phyloP scores from a whole-genome alignment of 805 yeast species.

The Pichia thaimueangensis region DNA sequence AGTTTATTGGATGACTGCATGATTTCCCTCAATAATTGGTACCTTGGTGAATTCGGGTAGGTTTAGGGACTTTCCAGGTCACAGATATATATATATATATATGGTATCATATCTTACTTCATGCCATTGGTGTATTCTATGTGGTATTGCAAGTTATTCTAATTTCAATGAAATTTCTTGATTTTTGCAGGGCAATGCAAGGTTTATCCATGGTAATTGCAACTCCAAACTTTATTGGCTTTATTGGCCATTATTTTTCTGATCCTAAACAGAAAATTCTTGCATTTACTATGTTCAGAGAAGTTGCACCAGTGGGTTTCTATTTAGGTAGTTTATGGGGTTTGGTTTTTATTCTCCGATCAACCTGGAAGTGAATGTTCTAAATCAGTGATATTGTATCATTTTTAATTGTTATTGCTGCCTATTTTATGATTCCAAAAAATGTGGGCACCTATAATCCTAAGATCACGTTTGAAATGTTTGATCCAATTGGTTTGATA shows the following conservation, averaged over 20 bases:
- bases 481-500: slow-evolving; percentile 49
- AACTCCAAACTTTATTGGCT: slow-evolving; percentile 56
- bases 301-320: slow-evolving; percentile 59
- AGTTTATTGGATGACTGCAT: slow-evolving; percentile 63
- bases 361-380: slow-evolving; percentile 59
- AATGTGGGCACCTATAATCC: slow-evolving; percentile 16
- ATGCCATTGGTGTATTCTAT: slow-evolving; percentile 50
- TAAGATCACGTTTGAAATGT: slow-evolving; percentile 15
- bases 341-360: slow-evolving; percentile 38
- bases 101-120: slow-evolving; percentile 56
- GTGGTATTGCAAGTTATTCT: slow-evolving; percentile 51
- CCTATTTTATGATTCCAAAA: slow-evolving; percentile 36
- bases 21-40: slow-evolving; percentile 65
- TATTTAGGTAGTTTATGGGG: slow-evolving; percentile 48
- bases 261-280: slow-evolving; percentile 45
- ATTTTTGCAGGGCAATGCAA: slow-evolving; percentile 51
- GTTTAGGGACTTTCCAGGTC: slow-evolving; percentile 67
- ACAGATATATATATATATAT: slow-evolving; percentile 44
- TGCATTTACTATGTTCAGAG: slow-evolving; percentile 52
- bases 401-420: slow-evolving; percentile 26
- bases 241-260: slow-evolving; percentile 41
- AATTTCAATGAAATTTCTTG: slow-evolving; percentile 44
- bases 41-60: slow-evolving; percentile 67
- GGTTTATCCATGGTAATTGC: slow-evolving; percentile 59
- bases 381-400: slow-evolving; percentile 41